Base-by-base conservation (phyloP, 1,284 basidiomycete genomes). In the Apiotrichum montevideense region DNA sequence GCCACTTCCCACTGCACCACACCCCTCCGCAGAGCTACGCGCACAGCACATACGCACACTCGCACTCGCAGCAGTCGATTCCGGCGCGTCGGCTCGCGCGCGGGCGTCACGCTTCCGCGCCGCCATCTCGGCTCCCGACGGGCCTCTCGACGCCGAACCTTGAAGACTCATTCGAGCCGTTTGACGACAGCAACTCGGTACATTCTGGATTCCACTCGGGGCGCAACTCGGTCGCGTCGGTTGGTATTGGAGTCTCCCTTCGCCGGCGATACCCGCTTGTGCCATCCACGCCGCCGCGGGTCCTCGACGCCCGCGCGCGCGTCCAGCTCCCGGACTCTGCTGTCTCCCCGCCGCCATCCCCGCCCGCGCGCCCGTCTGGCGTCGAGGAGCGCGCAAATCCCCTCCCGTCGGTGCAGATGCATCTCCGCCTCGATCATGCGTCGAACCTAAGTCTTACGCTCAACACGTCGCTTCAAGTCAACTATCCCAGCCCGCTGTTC, bases 401-500 rank as follows among this genome's bases (percentile, higher is more conserved):
- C 6, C 57, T 75, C 3, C 77, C 76, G 0, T 71, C 76, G 0
- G 68, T 80, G 10, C 79, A 81, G 58, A 62, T 80, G 3, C 78
- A 79, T 55, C 64, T 80, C 0, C 67, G 70, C 33, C 52, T 80
- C 35, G 59, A 68, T 11, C 79, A 80, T 60, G 62, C 72, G 7
- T 75, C 78, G 37, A 73, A 79, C 58, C 65, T 80, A 46, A 64
- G 75, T 4, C 67, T 82, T 35, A 88, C 87, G 2, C 81, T 99
- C 61, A 85, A 86, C n/a, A 98, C 95, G 0, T 91, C 89, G 9
- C 82, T 98, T 15, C 84, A 93, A 62, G 93, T 99, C 74, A 97
- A 98, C 78, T 96, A 98, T 73, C 94, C 95, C 1, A 89, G 89
- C 0, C 85, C 87, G 0, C 84, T 87, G 68, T 98, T 99, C 81